A percentile compares a stretch with the other conserved stretches of the same genome.
Evolutionary conservation across 164 flowering plant species (phyloP).

Genomic region (Nymphaea colorata): DNA sequence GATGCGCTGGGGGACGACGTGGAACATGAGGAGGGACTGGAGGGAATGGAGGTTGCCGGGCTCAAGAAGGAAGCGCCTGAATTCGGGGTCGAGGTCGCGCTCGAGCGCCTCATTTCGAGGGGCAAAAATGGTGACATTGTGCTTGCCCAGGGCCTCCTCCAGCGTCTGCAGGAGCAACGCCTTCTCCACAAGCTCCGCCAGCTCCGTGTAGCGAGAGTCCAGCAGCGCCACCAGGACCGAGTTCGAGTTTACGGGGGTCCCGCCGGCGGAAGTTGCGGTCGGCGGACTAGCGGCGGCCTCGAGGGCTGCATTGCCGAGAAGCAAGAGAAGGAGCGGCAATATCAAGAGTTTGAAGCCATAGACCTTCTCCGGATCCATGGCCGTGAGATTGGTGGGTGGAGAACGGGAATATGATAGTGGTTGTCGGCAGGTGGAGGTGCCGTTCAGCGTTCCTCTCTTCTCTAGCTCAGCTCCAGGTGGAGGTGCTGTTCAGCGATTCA

Average conservation of each 20-base stretch:
- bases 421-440: too few relatives aligned
- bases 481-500: too few relatives aligned
- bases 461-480: too few relatives aligned
- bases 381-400: too few relatives aligned
- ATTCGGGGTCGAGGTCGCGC: conserved; percentile 67
- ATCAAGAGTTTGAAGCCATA: too few relatives aligned
- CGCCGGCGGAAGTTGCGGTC: too few relatives aligned
- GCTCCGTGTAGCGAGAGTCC: conserved; percentile 75
- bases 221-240: conserved; percentile 71
- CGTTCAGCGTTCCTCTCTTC: too few relatives aligned
- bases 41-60: conserved; percentile 65
- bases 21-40: conserved; percentile 44
- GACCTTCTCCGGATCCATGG: too few relatives aligned
- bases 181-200: conserved; percentile 67
- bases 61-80: conserved; percentile 62
- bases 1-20: conserved; percentile 45
- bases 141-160: conserved; percentile 43
- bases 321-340: too few relatives aligned
- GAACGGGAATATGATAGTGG: too few relatives aligned
- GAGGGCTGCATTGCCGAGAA: too few relatives aligned
- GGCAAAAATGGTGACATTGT: conserved; percentile 65
- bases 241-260: conserved; percentile 47
- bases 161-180: conserved; percentile 52
- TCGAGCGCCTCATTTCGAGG: conserved; percentile 58
- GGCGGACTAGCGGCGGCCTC: too few relatives aligned